Evolutionary conservation across 73 alveolate species (phyloP).

Genomic region (Tetrahymena malaccensis): DNA sequence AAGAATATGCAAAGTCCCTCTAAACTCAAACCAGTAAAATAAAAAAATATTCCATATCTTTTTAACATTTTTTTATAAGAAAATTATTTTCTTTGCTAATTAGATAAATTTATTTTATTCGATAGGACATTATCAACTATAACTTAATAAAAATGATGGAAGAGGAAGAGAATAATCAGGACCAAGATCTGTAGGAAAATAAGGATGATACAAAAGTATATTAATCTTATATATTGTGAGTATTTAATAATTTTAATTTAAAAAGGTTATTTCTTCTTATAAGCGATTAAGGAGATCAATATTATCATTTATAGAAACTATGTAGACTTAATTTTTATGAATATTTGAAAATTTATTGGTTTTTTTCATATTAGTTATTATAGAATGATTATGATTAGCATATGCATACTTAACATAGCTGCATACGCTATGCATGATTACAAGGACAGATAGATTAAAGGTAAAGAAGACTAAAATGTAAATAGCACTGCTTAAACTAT

Average conservation of each 20-base stretch:
- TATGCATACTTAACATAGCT: background rate
- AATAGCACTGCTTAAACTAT: background rate
- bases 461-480: background rate
- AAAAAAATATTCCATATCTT: too few species aligned
- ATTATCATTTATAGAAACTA: background rate
- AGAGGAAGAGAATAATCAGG: background rate
- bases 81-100: background rate
- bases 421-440: background rate
- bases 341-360: background rate
- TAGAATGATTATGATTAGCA: background rate
- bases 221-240: too few species aligned
- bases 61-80: background rate
- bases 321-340: background rate
- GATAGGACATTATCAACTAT: background rate
- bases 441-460: background rate
- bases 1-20: background rate
- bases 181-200: background rate
- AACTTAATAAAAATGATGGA: background rate
- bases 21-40: background rate
- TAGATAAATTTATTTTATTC: background rate
- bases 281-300: background rate
- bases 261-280: background rate
- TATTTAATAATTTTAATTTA: background rate
- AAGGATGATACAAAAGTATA: background rate
- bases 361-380: background rate